These are phyloP conservation scores for Ganoderma lucidum DNA, from an alignment of 1,284 basidiomycete genomes.

Conservation along the genomic window DNA sequence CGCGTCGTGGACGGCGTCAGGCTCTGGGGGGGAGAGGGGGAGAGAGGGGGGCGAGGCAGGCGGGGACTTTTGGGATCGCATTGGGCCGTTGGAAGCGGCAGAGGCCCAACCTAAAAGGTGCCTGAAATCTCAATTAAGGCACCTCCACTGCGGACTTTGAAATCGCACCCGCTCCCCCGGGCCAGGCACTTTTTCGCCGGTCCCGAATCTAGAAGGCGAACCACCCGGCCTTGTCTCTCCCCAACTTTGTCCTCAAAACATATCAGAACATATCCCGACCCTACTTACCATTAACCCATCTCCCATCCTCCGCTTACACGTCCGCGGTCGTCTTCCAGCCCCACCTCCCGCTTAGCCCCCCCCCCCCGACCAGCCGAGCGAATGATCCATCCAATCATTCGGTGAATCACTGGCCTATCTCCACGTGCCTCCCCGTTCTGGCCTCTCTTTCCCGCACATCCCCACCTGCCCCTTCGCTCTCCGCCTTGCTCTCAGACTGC, in stretches of 20 bases:
- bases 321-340: background rate
- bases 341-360: background rate
- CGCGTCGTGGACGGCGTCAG: constrained; percentile 3
- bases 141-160: constrained; percentile 35
- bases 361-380: background rate
- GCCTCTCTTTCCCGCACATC: constrained; percentile 25
- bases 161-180: constrained; percentile 30
- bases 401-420: constrained; percentile 27
- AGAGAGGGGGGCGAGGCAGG: constrained; percentile 14
- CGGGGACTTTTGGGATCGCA: constrained; percentile 42
- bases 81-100: constrained; percentile 37
- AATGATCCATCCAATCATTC: constrained; percentile 7
- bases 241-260: constrained; percentile 24
- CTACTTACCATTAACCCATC: background rate
- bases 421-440: constrained; percentile 26
- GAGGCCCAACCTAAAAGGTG: constrained; percentile 43
- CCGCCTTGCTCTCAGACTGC: constrained; percentile 5
- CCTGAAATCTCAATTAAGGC: constrained; percentile 43
- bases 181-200: constrained; percentile 38
- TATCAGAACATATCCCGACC: constrained; percentile 23
- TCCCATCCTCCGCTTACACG: background rate
- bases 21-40: constrained; percentile 16
- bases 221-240: constrained; percentile 15
- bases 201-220: constrained; percentile 32
- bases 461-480: constrained; percentile 8